phyloP scores from a whole-genome alignment of 1,284 basidiomycete species.

The Trichosporon coremiiforme region DNA sequence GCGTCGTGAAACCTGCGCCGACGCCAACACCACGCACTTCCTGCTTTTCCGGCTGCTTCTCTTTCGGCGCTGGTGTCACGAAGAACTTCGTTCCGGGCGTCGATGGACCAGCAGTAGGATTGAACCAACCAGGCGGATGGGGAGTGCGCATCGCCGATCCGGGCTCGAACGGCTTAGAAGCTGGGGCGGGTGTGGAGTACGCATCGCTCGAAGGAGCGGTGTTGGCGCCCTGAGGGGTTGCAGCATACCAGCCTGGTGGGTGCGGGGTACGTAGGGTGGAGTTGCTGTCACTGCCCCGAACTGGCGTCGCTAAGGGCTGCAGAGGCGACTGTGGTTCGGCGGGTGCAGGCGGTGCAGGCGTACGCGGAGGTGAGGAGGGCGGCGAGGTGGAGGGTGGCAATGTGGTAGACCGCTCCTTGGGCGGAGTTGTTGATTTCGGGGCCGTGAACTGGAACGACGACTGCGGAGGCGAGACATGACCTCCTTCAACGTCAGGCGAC shows the following conservation, averaged over 20 bases:
- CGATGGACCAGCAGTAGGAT: neutral
- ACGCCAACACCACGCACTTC: slow-evolving; percentile 6
- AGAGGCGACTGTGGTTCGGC: slow-evolving; percentile 1
- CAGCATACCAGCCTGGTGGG: slow-evolving; percentile 5
- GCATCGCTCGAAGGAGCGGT: no score
- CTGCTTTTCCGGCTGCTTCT: neutral
- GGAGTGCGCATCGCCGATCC: slow-evolving; percentile 21
- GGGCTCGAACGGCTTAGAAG: neutral
- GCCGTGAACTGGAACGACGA: neutral
- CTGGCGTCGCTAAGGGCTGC: slow-evolving; percentile 8
- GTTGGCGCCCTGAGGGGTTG: neutral
- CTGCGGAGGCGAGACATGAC: neutral
- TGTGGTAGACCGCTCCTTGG: neutral
- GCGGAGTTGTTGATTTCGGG: neutral
- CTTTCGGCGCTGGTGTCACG: slow-evolving; percentile 6
- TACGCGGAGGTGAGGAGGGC: neutral
- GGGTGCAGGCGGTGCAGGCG: neutral
- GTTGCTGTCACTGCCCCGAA: neutral
- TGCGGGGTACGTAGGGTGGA: neutral
- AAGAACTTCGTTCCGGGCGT: slow-evolving; percentile 6
- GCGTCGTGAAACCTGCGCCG: slow-evolving; percentile 19
- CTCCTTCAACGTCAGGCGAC: slow-evolving; percentile 17
- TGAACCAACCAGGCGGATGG: neutral
- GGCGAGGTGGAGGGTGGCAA: neutral
- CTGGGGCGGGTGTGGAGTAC: neutral